Conservation (phyloP, 2,329 filamentous ascomycete species). For the Pestalotiopsis sp. region DNA sequence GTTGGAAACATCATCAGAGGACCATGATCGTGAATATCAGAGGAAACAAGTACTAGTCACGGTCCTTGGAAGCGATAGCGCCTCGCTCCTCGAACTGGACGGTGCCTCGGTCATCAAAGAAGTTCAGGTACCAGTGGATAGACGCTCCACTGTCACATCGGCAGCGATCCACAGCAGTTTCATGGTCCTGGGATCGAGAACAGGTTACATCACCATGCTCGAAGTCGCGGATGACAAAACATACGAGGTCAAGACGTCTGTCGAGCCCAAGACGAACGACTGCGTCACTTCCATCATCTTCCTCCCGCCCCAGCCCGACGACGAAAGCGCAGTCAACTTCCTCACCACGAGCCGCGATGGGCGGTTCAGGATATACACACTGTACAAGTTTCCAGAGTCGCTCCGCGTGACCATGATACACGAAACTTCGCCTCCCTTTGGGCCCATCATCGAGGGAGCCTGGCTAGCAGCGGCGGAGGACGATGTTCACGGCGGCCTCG, state of each 20-base stretch:
- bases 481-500: constrained; percentile 36
- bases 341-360: constrained; percentile 79
- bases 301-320: constrained; percentile 40
- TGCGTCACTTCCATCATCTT: constrained; percentile 74
- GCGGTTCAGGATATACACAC: constrained; percentile 67
- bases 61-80: constrained; percentile 47
- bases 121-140: constrained; percentile 42
- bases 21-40: background rate
- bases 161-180: constrained; percentile 42
- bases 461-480: constrained; percentile 48
- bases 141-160: constrained; percentile 52
- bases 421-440: constrained; percentile 70
- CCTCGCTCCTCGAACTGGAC: constrained; percentile 45
- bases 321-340: constrained; percentile 46
- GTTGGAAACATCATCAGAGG: background rate
- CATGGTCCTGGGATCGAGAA: constrained; percentile 58
- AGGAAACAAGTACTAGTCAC: constrained; percentile 32
- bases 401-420: constrained; percentile 58
- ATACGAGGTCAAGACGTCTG: constrained; percentile 33
- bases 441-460: constrained; percentile 75
- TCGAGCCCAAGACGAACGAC: constrained; percentile 53
- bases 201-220: constrained; percentile 50
- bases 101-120: constrained; percentile 25
- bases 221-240: constrained; percentile 21
- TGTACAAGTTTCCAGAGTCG: constrained; percentile 28